A percentile compares a stretch with the other conserved stretches of the same genome.
Conservation (phyloP, 306 rosid species). For the Malus sieversii region DNA sequence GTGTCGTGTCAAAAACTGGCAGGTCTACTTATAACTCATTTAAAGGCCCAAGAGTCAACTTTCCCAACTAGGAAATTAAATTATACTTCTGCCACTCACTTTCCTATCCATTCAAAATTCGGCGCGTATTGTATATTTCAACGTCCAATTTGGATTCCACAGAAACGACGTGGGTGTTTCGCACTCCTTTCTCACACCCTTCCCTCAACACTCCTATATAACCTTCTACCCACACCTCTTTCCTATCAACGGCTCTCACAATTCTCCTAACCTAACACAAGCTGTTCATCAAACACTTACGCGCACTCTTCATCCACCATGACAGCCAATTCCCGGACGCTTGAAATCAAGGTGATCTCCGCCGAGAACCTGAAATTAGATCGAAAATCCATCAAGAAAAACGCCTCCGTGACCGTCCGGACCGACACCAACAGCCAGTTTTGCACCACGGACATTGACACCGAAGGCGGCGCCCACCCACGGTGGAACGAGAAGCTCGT, state of each 20-base stretch:
- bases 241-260: neutral
- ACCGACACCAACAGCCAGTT: neutral
- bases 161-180: neutral
- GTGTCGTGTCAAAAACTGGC: no score
- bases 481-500: slow-evolving; percentile 51
- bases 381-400: slow-evolving; percentile 28
- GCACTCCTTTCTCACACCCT: neutral
- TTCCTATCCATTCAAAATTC: no score
- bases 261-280: neutral
- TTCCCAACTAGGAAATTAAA: no score
- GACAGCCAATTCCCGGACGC: slow-evolving; percentile 15
- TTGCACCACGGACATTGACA: slow-evolving; percentile 21
- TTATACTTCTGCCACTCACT: no score
- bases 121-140: no score
- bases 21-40: no score
- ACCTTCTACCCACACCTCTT: neutral
- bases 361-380: slow-evolving; percentile 42
- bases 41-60: no score
- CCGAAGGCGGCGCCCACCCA: slow-evolving; percentile 44
- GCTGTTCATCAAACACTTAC: neutral
- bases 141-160: neutral
- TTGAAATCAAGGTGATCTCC: slow-evolving; percentile 54
- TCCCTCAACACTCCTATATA: neutral
- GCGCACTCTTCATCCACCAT: neutral
- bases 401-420: slow-evolving; percentile 37